A percentile compares a stretch with the other conserved stretches of the same genome.
These are phyloP conservation scores for Paraphaeosphaeria sporulosa DNA, from an alignment of 2,329 filamentous ascomycete species.

Conservation along the genomic window DNA sequence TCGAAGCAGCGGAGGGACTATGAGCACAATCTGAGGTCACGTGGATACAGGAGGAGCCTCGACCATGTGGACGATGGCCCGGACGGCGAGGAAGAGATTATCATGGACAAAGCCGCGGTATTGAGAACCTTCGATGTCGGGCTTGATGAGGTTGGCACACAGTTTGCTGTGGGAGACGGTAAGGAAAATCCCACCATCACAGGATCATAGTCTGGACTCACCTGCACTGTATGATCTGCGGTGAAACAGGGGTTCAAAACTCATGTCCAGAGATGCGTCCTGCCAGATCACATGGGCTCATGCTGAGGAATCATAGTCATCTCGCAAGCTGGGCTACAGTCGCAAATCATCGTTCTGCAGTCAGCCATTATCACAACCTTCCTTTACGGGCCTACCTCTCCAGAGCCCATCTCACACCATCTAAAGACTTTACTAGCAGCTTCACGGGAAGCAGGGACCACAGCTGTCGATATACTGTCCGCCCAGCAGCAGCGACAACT, in stretches of 20 bases:
- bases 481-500: constrained; percentile 37
- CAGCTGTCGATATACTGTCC: constrained; percentile 38
- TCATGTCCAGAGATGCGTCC: neutral
- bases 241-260: neutral
- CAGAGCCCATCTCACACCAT: constrained; percentile 42
- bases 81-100: constrained; percentile 37
- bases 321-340: constrained; percentile 42
- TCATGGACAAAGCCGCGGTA: constrained; percentile 43
- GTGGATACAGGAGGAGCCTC: constrained; percentile 40
- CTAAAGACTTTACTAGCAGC: constrained; percentile 39
- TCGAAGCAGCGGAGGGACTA: constrained; percentile 45
- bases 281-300: neutral
- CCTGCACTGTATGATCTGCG: neutral
- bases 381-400: constrained; percentile 45
- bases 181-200: constrained; percentile 13
- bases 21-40: constrained; percentile 35
- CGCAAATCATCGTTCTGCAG: constrained; percentile 46
- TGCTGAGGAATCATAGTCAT: constrained; percentile 28
- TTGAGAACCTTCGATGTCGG: constrained; percentile 40
- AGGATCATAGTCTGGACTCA: neutral
- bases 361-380: constrained; percentile 41
- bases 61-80: constrained; percentile 37
- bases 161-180: constrained; percentile 46
- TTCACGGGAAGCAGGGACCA: constrained; percentile 37
- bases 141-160: constrained; percentile 34